Evolutionary conservation across 306 rosid genomes (phyloP), one percentile per base, ranked within the genome.

Genomic region (Cicer judaicum): DNA sequence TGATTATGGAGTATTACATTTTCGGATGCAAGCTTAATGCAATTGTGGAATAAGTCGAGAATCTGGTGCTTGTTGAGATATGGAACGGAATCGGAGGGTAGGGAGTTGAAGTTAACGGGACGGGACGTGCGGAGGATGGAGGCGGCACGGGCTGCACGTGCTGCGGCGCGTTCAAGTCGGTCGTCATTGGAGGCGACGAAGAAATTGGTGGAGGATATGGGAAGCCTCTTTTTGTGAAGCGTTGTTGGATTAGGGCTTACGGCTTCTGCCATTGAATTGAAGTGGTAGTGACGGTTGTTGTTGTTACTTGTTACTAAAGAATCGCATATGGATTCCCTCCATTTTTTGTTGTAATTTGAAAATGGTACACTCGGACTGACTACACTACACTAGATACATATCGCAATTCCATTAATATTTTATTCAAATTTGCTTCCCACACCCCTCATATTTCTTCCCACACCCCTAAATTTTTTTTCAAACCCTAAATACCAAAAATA

Each of bases 11-110:
- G 2, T 46, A 21, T 69, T 74, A 90, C 98, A 84, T 90, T 93
- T 86, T 90, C 96, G 62, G 88, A 79, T 8, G 90, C 96, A 78
- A 90, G 96, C 80, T 86, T 93, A 67, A 93, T 90, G 89, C 96
- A 93, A 78, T 87, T 89, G 11, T 87, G 84, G 55, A 93, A 87
- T 68, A 92, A 79, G 40, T 89, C 96, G 44, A 90, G 78, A 63
- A 89, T 90, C 86, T 90, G 98, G 9, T 78, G 81, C 64, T 82
- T 83, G 73, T 78, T 88, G 29, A 92, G 96, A 76, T 70, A 65
- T 0, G 74, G 74, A 64, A 59, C 73, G 7, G 86, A 36, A 46
- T 78, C 79, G 9, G 18, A 4, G 0, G 29, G 50, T 10, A 8
- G 78, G 9, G 85, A 80, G 2, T 46, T 84, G 14, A 66, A 43